Percentiles rank a stretch among this genome's conserved stretches.
phyloP scores from a whole-genome alignment of 768 basidiomycete genomes.

The Rhodotorula babjevae region DNA sequence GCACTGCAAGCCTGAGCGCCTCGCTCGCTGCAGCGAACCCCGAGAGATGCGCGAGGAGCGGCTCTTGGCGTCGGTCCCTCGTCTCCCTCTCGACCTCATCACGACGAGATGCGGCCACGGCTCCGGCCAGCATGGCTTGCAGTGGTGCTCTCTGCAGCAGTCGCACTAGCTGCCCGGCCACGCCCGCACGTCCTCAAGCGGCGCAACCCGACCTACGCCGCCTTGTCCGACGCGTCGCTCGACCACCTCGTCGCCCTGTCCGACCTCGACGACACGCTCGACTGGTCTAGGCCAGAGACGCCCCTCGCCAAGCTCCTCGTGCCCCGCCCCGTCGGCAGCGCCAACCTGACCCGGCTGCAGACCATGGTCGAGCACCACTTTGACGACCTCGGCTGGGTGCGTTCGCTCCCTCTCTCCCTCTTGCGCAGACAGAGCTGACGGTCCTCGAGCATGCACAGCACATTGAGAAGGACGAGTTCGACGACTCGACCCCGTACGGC shows the following conservation, averaged over 20 bases:
- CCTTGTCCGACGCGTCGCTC: slow-evolving; percentile 13
- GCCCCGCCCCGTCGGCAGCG: slow-evolving; percentile 66
- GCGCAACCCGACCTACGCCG: slow-evolving; percentile 32
- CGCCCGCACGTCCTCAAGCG: slow-evolving; percentile 33
- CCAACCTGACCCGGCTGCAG: slow-evolving; percentile 30
- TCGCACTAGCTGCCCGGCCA: slow-evolving; percentile 10
- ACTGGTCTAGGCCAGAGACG: slow-evolving; percentile 61
- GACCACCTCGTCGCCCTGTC: slow-evolving; percentile 54
- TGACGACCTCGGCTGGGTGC: slow-evolving; percentile 28
- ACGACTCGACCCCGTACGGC: slow-evolving; percentile 73
- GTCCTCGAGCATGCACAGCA: not conserved
- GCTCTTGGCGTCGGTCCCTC: too few relatives aligned
- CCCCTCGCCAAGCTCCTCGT: slow-evolving; percentile 80
- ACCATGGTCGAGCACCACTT: slow-evolving; percentile 20
- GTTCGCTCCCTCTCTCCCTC: not conserved
- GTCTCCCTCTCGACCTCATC: not conserved
- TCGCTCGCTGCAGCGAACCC: too few relatives aligned
- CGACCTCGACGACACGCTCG: slow-evolving; percentile 62
- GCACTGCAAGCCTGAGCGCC: too few relatives aligned
- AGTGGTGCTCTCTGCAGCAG: not conserved
- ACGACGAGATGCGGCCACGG: not conserved
- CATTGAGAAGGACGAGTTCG: slow-evolving; percentile 77
- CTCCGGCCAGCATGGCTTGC: not conserved
- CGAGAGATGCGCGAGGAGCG: too few relatives aligned
- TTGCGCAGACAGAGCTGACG: not conserved